Evolutionary conservation across 768 basidiomycete genomes (phyloP), one percentile per base, ranked within the genome.

Genomic region (Nevesoporus exiguus): DNA sequence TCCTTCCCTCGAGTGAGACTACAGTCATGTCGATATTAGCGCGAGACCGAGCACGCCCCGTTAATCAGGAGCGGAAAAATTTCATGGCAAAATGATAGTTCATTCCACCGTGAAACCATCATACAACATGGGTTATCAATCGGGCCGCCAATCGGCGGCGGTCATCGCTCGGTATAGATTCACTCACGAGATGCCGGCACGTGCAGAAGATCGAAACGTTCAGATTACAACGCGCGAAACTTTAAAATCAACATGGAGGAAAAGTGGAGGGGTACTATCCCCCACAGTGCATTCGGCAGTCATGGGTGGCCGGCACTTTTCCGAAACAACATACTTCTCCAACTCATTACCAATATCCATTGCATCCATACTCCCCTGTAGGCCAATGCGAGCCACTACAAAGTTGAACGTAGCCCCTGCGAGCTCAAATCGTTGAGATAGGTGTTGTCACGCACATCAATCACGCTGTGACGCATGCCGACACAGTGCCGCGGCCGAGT

Each of bases 141-240:
- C 10, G 21, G 34, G 33, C 8, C 41, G n/a, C 44, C 41, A 50
- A 52, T 63, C 53, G 55, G 43, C 56, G 60, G 60, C 61, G 61
- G 63, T 54, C 30, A 49, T 63, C 45, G 46, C 46, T 45, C 59
- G 31, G 53, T 24, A 17, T 24, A 25, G 31, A 40, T 33, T 45
- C 21, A n/a, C 15, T 36, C 46, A 39, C 17, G 24, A 48, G 40
- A 47, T 50, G 50, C n/a, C 50, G 46, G 9, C 59, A 61, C 34
- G 51, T 54, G 52, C 21, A 43, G 56, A 47, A 47, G 44, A 39
- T 19, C 31, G 30, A 63, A 51, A 40, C 21, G 45, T 52, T 36
- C 33, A 29, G 24, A 57, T 49, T 51, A 55, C 42, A 55, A 33
- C n/a, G 40, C 43, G 24, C 50, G 47, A 57, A 54, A 60, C 39